phyloP scores from a whole-genome alignment of 106 monocot genomes.

The Dioscorea dumetorum region DNA sequence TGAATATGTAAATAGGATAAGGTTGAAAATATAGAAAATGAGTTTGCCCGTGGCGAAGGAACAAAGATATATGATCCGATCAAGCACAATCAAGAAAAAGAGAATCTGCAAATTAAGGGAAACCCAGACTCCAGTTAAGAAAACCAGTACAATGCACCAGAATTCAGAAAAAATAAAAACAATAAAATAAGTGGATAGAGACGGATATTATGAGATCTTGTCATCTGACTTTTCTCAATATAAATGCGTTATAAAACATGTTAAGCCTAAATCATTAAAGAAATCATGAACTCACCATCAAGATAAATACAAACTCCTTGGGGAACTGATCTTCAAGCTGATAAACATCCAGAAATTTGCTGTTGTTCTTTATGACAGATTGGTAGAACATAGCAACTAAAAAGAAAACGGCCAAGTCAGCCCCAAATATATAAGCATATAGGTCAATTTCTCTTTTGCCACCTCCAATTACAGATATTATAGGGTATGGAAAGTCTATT shows the following conservation, averaged over 20 bases:
- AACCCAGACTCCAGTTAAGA: not conserved
- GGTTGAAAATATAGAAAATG: conserved; percentile 82
- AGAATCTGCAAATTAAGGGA: conserved; percentile 51
- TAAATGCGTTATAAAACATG: too few relatives aligned
- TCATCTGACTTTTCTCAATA: too few relatives aligned
- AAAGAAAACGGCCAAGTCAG: conserved; percentile 96
- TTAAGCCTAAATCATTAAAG: too few relatives aligned
- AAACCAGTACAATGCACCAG: not conserved
- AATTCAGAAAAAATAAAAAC: not conserved
- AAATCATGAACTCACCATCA: conserved; percentile 53
- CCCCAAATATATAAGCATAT: conserved; percentile 94
- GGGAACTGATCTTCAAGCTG: conserved; percentile 98
- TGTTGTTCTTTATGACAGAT: conserved; percentile 90
- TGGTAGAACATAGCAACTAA: conserved; percentile 93
- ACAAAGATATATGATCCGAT: conserved; percentile 87
- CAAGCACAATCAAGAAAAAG: conserved; percentile 94
- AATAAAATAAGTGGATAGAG: too few relatives aligned
- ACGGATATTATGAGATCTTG: too few relatives aligned
- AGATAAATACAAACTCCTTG: conserved; percentile 93
- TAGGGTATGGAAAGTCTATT: conserved; percentile 63
- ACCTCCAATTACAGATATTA: conserved; percentile 88
- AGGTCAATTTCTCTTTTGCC: conserved; percentile 88
- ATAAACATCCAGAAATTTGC: conserved; percentile 91
- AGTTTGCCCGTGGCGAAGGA: conserved; percentile 77
- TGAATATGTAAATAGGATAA: conserved; percentile 86